Evolutionary conservation across 108 stramenopile genomes (phyloP).

Genomic region (Skeletonema costatum): DNA sequence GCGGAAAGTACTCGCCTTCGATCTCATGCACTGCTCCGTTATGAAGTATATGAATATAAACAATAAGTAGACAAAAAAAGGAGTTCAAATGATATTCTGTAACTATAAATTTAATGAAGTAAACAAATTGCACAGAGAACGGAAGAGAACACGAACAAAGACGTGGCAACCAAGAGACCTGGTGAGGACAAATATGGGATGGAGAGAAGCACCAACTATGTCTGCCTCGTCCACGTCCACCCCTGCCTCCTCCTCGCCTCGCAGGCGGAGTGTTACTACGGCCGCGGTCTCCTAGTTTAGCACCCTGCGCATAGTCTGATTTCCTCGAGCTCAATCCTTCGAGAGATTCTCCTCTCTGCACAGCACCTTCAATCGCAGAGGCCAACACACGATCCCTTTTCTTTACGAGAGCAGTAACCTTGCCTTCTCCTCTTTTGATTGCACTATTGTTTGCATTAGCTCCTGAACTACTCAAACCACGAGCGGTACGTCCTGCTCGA

Average conservation of each 20-base stretch:
- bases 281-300: slow-evolving; percentile 34
- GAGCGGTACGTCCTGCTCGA: slow-evolving; percentile 91
- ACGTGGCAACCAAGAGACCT: too few species aligned
- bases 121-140: too few species aligned
- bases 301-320: slow-evolving; percentile 76
- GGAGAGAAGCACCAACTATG: too few species aligned
- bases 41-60: neutral
- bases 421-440: slow-evolving; percentile 58
- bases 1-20: slow-evolving; percentile 29
- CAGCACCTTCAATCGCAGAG: slow-evolving; percentile 80
- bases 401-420: slow-evolving; percentile 84
- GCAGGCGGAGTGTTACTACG: neutral
- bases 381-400: slow-evolving; percentile 90
- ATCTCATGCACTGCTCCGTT: neutral
- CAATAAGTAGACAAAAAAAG: too few species aligned
- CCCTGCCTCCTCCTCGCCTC: slow-evolving; percentile 8
- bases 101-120: too few species aligned
- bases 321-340: slow-evolving; percentile 83
- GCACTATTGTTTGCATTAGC: neutral
- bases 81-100: too few species aligned
- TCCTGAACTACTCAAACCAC: slow-evolving; percentile 50
- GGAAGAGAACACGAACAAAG: too few species aligned
- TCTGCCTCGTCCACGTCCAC: slow-evolving; percentile 12
- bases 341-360: slow-evolving; percentile 76
- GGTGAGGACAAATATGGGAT: too few species aligned